Base-by-base conservation (phyloP, 73 alveolate genomes). In the Paramecium biaurelia region DNA sequence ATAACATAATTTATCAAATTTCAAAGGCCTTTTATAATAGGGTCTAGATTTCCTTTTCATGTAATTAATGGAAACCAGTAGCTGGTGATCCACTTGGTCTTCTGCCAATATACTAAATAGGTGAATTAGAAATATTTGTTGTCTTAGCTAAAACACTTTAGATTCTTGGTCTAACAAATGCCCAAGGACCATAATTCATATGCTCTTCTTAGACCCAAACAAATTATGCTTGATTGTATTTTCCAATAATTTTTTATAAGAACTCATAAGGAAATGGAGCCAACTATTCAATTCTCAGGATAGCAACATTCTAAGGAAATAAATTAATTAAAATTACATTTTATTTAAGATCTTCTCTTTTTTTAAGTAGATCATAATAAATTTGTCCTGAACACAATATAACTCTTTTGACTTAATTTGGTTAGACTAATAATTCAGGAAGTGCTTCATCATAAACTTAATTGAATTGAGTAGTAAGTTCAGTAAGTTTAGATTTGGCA, bases 241-340 rank as follows among this genome's bases (percentile, higher is more conserved):
- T 56, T 11, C 47, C 37, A 30, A 86, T 63, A 5, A 63, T 49
- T 10, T 37, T 24, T 56, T 86, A 28, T 20, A 86, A 59, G 24
- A 63, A 76, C 70, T 86, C 93, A 67, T 86, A 86, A 37, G 93
- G 93, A 70, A 86, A 86, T 10, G 93, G 93, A 37, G 93, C 84
- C 26, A 86, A 86, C 32, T 86, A 38, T 86, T 86, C 93, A 38
- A 86, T 72, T 86, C 93, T 86, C 0, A 86, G 45, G 1, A 86
- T 86, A 9, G 93, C 93, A 38, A 76, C 28, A 37, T 67, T 53
- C 93, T 86, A n/a, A 63, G 14, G 4, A 58, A 24, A 14, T 41
- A 26, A 9, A 23, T 15, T 5, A 20, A 11, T 8, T 35, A 7
- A n/a, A 58, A 37, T 34, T 86, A 86, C 93, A 72, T 86, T 86